phyloP scores from a whole-genome alignment of 2,329 filamentous ascomycete species.

The Colletotrichum orchidophilum region DNA sequence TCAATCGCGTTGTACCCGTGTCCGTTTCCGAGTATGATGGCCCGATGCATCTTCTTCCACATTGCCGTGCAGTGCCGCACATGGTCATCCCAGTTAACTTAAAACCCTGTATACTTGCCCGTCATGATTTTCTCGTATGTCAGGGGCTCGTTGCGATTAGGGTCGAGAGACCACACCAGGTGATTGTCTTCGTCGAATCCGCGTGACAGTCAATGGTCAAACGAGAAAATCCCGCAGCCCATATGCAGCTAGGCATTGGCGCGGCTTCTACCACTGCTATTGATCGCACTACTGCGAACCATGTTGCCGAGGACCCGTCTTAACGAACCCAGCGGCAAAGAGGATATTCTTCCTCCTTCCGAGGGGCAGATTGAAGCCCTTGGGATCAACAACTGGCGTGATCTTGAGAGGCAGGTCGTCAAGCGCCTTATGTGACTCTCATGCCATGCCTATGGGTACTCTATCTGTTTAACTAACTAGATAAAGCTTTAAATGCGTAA shows the following conservation, averaged over 20 bases:
- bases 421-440: constrained; percentile 35
- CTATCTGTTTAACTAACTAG: constrained; percentile 37
- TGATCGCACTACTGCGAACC: background rate
- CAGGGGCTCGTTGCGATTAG: no score
- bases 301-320: constrained; percentile 10
- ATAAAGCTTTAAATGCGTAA: constrained; percentile 36
- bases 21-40: no score
- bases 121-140: no score
- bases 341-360: constrained; percentile 7
- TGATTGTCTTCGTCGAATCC: background rate
- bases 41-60: no score
- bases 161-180: no score
- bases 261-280: background rate
- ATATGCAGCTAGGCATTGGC: background rate
- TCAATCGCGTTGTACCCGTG: no score
- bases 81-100: no score
- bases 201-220: constrained; percentile 14
- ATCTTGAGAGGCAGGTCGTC: constrained; percentile 36
- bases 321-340: constrained; percentile 7
- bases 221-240: constrained; percentile 13
- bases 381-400: constrained; percentile 35
- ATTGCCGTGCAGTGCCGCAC: no score
- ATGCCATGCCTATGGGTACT: constrained; percentile 37
- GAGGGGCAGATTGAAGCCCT: constrained; percentile 37
- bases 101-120: no score